Percentiles rank a stretch among this genome's conserved stretches.
phyloP scores from a whole-genome alignment of 345 rosid species.

The Orychophragmus violaceus region DNA sequence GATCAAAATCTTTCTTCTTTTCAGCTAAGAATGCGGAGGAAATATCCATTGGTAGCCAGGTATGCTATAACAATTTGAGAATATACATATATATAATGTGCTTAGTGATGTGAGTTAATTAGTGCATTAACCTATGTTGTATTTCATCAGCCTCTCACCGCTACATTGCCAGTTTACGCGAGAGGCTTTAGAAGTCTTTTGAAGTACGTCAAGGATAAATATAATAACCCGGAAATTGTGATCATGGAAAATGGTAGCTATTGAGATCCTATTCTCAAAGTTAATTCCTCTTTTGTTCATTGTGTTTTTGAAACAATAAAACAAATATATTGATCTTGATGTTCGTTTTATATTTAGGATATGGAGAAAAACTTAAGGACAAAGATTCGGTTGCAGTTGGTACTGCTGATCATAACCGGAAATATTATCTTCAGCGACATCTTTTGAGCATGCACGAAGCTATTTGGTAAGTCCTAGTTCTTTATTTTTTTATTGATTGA shows the following conservation, averaged over 20 bases:
- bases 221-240: background rate
- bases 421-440: background rate
- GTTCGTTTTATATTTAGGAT: background rate
- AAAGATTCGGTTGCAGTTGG: background rate
- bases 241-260: background rate
- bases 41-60: background rate
- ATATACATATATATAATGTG: too few relatives aligned
- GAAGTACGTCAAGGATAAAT: background rate
- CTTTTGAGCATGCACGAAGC: background rate
- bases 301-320: background rate
- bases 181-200: background rate
- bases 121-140: background rate
- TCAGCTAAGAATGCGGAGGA: constrained; percentile 1
- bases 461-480: background rate
- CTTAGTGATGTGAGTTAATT: too few relatives aligned
- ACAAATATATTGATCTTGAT: background rate
- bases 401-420: background rate
- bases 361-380: background rate
- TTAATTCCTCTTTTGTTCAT: background rate
- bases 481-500: background rate
- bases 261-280: background rate
- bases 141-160: constrained; percentile 14
- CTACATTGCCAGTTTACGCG: background rate
- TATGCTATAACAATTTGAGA: too few relatives aligned
- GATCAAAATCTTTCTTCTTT: background rate